A percentile compares a stretch with the other conserved stretches of the same genome.
These are phyloP conservation scores for Colletotrichum horii DNA, from an alignment of 2,329 filamentous ascomycete genomes.

Conservation along the genomic window DNA sequence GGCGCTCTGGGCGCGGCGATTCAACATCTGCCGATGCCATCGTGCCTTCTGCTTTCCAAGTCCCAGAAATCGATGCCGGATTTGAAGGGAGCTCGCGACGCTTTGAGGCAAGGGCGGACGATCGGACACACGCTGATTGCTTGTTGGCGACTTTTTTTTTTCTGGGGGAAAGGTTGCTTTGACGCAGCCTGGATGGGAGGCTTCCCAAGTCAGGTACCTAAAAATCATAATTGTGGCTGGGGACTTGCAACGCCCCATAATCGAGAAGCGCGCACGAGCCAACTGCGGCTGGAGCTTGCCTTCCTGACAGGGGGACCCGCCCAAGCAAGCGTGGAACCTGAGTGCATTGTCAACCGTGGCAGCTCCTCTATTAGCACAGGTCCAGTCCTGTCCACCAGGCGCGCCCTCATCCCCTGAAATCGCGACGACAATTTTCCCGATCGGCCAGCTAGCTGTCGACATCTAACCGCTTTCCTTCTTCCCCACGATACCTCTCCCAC, in stretches of 20 bases:
- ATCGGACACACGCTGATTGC: not conserved
- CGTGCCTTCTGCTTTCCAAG: not conserved
- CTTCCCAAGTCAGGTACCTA: not conserved
- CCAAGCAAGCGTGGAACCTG: not conserved
- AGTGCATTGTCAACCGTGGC: conserved; percentile 16
- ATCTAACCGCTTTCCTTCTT: not conserved
- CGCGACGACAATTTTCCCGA: conserved; percentile 22
- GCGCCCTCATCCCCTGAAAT: conserved; percentile 21
- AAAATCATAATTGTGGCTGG: conserved; percentile 18
- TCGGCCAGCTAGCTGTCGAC: not conserved
- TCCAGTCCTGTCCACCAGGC: not conserved
- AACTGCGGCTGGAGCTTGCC: conserved; percentile 13
- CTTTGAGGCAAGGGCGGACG: not conserved
- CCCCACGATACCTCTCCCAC: not conserved
- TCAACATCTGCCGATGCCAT: conserved; percentile 54
- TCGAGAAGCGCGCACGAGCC: not conserved
- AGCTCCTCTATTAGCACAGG: conserved; percentile 7
- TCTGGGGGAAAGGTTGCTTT: not conserved
- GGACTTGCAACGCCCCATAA: not conserved
- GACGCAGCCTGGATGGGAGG: not conserved
- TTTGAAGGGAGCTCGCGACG: not conserved
- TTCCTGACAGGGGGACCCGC: not conserved
- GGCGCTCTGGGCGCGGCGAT: conserved; percentile 43
- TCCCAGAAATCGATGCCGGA: not conserved
- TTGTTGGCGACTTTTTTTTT: not conserved